Percentiles rank a stretch among this genome's conserved stretches.
Evolutionary conservation across 768 basidiomycete genomes (phyloP).

Genomic region (Pulveroboletus ravenelii): DNA sequence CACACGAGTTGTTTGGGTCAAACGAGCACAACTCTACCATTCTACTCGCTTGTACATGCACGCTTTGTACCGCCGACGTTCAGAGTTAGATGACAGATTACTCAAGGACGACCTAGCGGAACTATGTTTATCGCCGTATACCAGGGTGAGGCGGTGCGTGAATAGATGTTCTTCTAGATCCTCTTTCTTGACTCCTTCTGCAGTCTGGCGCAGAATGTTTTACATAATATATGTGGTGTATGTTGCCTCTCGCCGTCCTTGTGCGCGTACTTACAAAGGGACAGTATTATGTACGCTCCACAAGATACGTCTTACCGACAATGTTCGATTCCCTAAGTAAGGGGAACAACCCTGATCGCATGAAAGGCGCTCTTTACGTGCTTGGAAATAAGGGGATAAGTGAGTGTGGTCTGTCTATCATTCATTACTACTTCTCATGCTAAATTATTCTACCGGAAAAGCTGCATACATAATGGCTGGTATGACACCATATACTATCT

Average conservation of each 20-base stretch:
- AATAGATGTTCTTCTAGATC: not conserved
- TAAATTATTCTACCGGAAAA: constrained; percentile 23
- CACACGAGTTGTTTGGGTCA: constrained; percentile 67
- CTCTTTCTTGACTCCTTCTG: constrained; percentile 1
- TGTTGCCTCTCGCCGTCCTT: constrained; percentile 21
- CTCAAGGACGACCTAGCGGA: constrained; percentile 61
- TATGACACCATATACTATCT: constrained; percentile 28
- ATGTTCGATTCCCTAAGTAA: constrained; percentile 59
- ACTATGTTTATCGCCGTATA: constrained; percentile 76
- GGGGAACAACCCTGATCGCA: constrained; percentile 84
- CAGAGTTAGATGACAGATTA: constrained; percentile 67
- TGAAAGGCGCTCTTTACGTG: constrained; percentile 91
- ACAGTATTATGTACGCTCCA: constrained; percentile 70
- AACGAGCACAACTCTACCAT: constrained; percentile 76
- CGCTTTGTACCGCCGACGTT: constrained; percentile 67
- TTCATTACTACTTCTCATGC: not conserved
- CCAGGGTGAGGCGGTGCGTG: constrained; percentile 64
- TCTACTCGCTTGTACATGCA: constrained; percentile 74
- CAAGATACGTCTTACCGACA: constrained; percentile 55
- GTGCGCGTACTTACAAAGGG: constrained; percentile 8
- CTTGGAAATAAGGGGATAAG: constrained; percentile 69
- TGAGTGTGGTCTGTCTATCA: constrained; percentile 27
- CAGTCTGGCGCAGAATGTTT: constrained; percentile 65
- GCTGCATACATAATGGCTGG: constrained; percentile 69
- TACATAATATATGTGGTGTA: constrained; percentile 63